Base-by-base conservation (phyloP, 164 flowering plant species). In the Saururus chinensis region DNA sequence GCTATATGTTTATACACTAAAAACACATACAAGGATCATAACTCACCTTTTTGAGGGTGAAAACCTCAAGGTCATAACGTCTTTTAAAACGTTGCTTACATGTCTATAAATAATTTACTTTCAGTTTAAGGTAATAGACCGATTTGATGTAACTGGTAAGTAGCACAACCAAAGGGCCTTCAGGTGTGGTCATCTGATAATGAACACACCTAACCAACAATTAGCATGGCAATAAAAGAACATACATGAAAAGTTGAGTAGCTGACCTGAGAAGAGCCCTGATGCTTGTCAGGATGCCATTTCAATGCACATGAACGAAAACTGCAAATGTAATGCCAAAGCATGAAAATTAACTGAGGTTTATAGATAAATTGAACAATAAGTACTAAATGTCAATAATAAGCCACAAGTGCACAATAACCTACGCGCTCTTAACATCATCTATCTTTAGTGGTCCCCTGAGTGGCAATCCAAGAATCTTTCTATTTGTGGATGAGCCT, bases 241-340 rank as follows among this genome's bases (percentile, higher is more conserved):
- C n/a, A 45, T 41, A 13, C 52, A 21, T 30, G 6, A 2, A 30
- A 30, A 30, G 37, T 30, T 30, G 6, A 2, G 37, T 30, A 30
- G 37, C 37, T 30, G 6, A 60, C 62, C 51, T 60, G 86, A 61
- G 83, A 81, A 66, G 88, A 78, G 21, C 92, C 91, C 68, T 80
- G 88, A 72, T 93, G 92, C 75, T 80, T 86, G 70, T 93, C 99
- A 37, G 99, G 99, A 77, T 93, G 99, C 99, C 99, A 90, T 65
- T 87, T 93, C 56, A 86, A 66, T 66, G 99, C 99, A 22, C 89
- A 80, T 60, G 63, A 60, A 37, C 82, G 91, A 68, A 88, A 93
- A 40, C 98, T 93, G 84, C 76, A 77, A 72, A 23, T 63, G 19
- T 30, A 67, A 53, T 26, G 35, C 13, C n/a, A 42, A 55, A 4